Base-by-base conservation (phyloP, 2,329 filamentous ascomycete genomes). In the Colletotrichum lentis region DNA sequence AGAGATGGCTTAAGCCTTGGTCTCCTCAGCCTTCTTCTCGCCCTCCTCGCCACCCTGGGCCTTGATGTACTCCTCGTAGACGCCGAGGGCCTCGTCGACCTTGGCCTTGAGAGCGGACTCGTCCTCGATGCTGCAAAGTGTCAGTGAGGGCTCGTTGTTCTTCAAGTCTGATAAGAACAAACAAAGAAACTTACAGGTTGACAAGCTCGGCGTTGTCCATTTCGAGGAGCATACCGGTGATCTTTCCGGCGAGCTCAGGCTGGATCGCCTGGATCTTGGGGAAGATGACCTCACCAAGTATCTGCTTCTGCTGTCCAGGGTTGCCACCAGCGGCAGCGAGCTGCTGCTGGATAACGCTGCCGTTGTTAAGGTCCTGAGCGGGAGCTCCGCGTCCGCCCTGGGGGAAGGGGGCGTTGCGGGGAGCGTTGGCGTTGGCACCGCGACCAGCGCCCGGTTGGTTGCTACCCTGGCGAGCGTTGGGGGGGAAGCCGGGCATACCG, bases 11-110 rank as follows among this genome's bases (percentile, higher is more conserved):
- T 81, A 81, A 73, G 79, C 78, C 80, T 83, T 81, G 67, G 76
- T 77, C 75, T 80, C 79, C 71, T 75, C 77, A 75, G 82, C 81
- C 74, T 85, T 82, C 73, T 81, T 81, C 78, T 87, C 85, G 76
- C 88, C 84, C 77, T 83, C 76, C 71, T 82, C 81, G 61, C 73
- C 79, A 44, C 77, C 77, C 79, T 96, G 93, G 77, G 88, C 89
- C 90, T 98, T 98, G 83, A 98, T 91, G 81, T 99, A 99, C 82
- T 99, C 96, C 77, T 99, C 94, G 80, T 98, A 99, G 75, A 99
- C 96, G 74, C 88, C 92, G 78, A 99, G 91, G 73, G 96, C 96
- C 85, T 99, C 96, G 70, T 97, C 93, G 69, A 99, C 96, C 91
- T 99, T 99, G 80, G 90, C 88, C 79, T 93, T 92, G 69, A 99